Conservation (phyloP, 2,329 filamentous ascomycete species). For the Exophiala sp. region DNA sequence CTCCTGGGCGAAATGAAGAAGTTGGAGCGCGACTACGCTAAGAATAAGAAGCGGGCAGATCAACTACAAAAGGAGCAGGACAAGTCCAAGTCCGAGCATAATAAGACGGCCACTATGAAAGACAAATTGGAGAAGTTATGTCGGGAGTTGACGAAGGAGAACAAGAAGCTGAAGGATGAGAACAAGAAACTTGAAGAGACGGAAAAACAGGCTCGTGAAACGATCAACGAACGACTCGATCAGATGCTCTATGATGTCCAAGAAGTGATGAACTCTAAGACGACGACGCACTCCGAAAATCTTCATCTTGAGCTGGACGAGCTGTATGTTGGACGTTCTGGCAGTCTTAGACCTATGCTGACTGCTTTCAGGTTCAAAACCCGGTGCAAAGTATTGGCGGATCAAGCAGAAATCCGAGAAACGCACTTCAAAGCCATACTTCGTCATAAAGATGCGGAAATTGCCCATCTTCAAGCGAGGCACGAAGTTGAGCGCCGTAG, state of each 20-base stretch:
- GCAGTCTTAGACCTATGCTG: conserved; percentile 7
- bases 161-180: conserved; percentile 98
- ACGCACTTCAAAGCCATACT: conserved; percentile 89
- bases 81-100: conserved; percentile 78
- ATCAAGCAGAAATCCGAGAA: conserved; percentile 94
- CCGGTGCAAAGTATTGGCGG: conserved; percentile 89
- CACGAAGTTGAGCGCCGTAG: conserved; percentile 87
- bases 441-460: conserved; percentile 91
- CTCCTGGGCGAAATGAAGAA: conserved; percentile 93
- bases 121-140: conserved; percentile 97
- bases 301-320: conserved; percentile 87
- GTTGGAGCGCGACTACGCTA: conserved; percentile 86
- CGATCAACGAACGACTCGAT: conserved; percentile 82
- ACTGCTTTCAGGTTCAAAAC: conserved; percentile 57
- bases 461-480: conserved; percentile 84
- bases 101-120: conserved; percentile 84
- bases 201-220: conserved; percentile 75
- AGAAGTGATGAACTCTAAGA: conserved; percentile 81
- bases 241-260: conserved; percentile 79
- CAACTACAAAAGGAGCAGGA: conserved; percentile 96
- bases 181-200: conserved; percentile 87
- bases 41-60: conserved; percentile 93
- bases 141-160: conserved; percentile 89
- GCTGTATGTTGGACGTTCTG: conserved; percentile 56
- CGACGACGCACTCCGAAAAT: conserved; percentile 73